These are phyloP conservation scores for Asterionellopsis glacialis DNA, from an alignment of 108 stramenopile genomes.

Conservation along the genomic window DNA sequence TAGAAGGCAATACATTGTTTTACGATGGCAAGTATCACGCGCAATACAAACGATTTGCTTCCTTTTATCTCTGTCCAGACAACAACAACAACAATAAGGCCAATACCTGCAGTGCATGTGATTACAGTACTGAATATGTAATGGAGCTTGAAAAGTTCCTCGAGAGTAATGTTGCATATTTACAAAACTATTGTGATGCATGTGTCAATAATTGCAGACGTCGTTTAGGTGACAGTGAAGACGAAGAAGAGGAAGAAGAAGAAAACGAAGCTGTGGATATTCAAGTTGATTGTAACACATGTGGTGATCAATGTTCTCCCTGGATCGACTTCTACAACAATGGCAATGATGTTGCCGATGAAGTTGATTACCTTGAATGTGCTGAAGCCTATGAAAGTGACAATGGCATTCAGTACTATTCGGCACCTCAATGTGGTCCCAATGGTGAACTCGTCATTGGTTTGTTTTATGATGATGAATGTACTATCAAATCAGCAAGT, in stretches of 20 bases:
- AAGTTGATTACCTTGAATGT: slow-evolving; percentile 42
- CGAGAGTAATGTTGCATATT: slow-evolving; percentile 16
- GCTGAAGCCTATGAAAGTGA: slow-evolving; percentile 28
- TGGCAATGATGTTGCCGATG: slow-evolving; percentile 23
- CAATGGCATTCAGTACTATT: slow-evolving; percentile 41
- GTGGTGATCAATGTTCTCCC: slow-evolving; percentile 14
- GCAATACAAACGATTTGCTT: slow-evolving; percentile 30
- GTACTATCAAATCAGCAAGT: slow-evolving; percentile 38
- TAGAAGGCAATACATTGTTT: slow-evolving; percentile 44
- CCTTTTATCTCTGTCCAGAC: slow-evolving; percentile 34
- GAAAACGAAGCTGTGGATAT: slow-evolving; percentile 9
- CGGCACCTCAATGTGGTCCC: slow-evolving; percentile 38
- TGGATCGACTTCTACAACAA: slow-evolving; percentile 9
- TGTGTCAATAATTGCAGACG: slow-evolving; percentile 25
- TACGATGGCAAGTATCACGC: slow-evolving; percentile 54
- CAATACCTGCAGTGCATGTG: slow-evolving; percentile 23
- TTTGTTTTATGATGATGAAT: slow-evolving; percentile 55
- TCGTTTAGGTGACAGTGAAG: neutral
- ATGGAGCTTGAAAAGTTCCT: slow-evolving; percentile 25
- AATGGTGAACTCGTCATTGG: slow-evolving; percentile 37
- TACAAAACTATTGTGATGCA: slow-evolving; percentile 24
- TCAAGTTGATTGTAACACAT: slow-evolving; percentile 24
- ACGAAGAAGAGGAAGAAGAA: slow-evolving; percentile 14
- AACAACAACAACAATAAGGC: neutral
- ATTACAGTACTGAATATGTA: slow-evolving; percentile 37